Percentiles rank a stretch among this genome's conserved stretches.
Conservation (phyloP, 2,329 filamentous ascomycete species). For the Leptoxyphium fumago region DNA sequence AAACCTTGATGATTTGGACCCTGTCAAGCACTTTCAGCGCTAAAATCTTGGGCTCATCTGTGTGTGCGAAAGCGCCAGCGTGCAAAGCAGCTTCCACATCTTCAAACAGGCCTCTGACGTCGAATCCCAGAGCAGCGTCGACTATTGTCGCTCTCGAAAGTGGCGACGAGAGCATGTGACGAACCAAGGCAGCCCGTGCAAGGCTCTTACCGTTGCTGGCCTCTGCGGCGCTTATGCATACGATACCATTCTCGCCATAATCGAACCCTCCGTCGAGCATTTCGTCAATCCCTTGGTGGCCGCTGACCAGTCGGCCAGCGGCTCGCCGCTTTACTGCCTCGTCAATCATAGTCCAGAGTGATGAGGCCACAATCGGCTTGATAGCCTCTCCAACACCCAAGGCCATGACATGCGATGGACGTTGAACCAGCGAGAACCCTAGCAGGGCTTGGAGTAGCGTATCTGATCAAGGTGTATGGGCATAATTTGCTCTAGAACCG, state of each 20-base stretch:
- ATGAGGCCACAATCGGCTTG: slow-evolving; percentile 11
- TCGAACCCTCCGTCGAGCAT: slow-evolving; percentile 24
- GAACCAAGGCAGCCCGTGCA: slow-evolving; percentile 21
- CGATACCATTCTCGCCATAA: slow-evolving; percentile 14
- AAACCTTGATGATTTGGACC: slow-evolving; percentile 35
- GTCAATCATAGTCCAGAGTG: slow-evolving; percentile 3
- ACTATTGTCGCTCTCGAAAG: slow-evolving; percentile 26
- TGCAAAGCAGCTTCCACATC: slow-evolving; percentile 5
- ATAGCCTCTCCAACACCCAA: not conserved
- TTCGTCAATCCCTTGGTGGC: slow-evolving; percentile 20
- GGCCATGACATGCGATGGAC: too few relatives aligned
- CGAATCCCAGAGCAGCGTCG: slow-evolving; percentile 32
- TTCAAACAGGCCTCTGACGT: slow-evolving; percentile 26
- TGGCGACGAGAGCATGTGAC: slow-evolving; percentile 21
- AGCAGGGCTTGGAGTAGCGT: too few relatives aligned
- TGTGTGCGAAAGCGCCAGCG: slow-evolving; percentile 1
- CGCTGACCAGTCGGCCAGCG: slow-evolving; percentile 10
- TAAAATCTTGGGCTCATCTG: slow-evolving; percentile 11
- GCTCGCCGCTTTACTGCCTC: not conserved
- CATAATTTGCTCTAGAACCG: too few relatives aligned
- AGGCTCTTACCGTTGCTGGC: slow-evolving; percentile 15
- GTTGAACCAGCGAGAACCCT: too few relatives aligned
- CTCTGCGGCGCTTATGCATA: slow-evolving; percentile 24
- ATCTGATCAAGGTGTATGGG: too few relatives aligned
- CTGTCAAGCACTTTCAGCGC: slow-evolving; percentile 26